Percentiles rank a stretch among this genome's conserved stretches.
Evolutionary conservation across 768 basidiomycete species (phyloP).

Genomic region (Neoboletus magnificus): DNA sequence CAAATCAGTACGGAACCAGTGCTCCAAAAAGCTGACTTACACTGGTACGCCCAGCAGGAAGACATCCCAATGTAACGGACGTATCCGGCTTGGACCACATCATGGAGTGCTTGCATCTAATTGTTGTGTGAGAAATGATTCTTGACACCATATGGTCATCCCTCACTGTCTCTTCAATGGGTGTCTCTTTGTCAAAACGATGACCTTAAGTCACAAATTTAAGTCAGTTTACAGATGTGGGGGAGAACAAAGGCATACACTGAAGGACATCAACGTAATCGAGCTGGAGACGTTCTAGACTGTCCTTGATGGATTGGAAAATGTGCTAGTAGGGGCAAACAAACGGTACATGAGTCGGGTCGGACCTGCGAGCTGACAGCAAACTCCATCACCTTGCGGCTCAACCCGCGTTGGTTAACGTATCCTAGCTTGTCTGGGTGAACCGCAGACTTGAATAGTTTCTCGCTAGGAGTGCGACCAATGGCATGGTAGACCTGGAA

Average conservation of each 20-base stretch:
- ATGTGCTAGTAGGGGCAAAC: not conserved
- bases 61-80: conserved; percentile 2
- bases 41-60: conserved; percentile 3
- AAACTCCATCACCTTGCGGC: conserved; percentile 26
- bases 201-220: not conserved
- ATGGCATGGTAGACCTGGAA: not conserved
- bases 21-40: not conserved
- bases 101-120: conserved; percentile 1
- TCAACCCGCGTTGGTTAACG: not conserved
- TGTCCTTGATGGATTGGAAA: conserved; percentile 1
- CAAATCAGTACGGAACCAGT: not conserved
- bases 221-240: not conserved
- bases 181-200: not conserved
- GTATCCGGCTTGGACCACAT: not conserved
- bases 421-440: conserved; percentile 1
- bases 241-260: not conserved
- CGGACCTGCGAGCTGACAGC: conserved; percentile 30
- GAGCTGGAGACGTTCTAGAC: not conserved
- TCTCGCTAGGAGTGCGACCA: conserved; percentile 1
- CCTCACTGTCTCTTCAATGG: not conserved
- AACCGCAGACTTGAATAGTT: not conserved
- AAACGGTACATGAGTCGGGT: not conserved
- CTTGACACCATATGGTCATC: not conserved
- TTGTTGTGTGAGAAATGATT: not conserved
- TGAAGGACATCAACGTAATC: conserved; percentile 1